Evolutionary conservation across 371 early-diverging fungal genomes (phyloP), one percentile per base, ranked within the genome.

Genomic region (Blakeslea trispora): DNA sequence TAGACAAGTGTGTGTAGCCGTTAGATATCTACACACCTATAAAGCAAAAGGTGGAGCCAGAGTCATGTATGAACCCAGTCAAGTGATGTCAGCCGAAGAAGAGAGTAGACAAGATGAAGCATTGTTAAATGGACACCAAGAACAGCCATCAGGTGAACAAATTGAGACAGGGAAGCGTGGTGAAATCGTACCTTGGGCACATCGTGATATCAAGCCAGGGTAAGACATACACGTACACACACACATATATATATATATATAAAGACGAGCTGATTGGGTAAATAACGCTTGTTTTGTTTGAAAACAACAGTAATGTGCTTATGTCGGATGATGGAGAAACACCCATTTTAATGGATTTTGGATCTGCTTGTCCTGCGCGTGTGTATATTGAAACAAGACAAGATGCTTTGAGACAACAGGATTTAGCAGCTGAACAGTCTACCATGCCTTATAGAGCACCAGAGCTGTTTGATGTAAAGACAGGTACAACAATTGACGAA

Each of bases 361-460:
- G 90, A 28, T 86, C 87, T 17, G 79, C 81, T 46, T 63, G 66
- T 9, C 64, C 65, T n/a, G 86, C 88, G 2, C 76, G 81, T 1
- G 66, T 83, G 40, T 65, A 68, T 18, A 76, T 84, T n/a, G 59
- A 72, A 24, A 80, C 66, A 11, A 68, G 85, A 45, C 72, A 73
- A 19, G 68, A 81, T 45, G 90, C 88, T 7, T 53, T 86, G 42
- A 40, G 55, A 52, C 77, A 85, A 59, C 88, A 65, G 39, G 90
- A 90, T 47, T 62, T 79, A 35, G 90, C 88, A 8, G 87, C 85
- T 1, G 81, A 86, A 54, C 65, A 80, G 37, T 83, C 83, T 41
- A 76, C 87, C 0, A 83, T 88, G 84, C 79, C 87, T n/a, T 90
- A 87, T 46, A 72, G 90, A 17, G 87, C 88, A 3, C 90, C 90